Conservation (phyloP, 208 protist genomes). For the Phytomonas sp. region DNA sequence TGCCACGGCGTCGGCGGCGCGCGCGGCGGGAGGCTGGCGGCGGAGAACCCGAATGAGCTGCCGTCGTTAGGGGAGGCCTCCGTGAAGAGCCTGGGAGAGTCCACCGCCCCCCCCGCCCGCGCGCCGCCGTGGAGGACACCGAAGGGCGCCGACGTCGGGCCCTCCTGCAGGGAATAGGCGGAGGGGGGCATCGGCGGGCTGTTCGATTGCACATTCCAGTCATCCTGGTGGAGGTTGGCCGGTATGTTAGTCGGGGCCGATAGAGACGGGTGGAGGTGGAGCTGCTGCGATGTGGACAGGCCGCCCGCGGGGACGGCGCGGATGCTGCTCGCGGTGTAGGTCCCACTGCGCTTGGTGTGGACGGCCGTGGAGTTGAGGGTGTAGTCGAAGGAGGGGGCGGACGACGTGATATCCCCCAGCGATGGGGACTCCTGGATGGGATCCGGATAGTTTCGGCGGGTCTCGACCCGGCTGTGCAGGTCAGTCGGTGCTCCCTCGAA, state of each 20-base stretch:
- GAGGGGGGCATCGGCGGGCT: conserved; percentile 2
- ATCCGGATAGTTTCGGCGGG: conserved; percentile 48
- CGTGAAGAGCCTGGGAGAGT: no score
- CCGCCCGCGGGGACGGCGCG: conserved; percentile 5
- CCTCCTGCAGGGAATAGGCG: no score
- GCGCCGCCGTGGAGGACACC: no score
- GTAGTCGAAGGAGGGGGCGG: no score
- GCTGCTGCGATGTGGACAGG: background rate
- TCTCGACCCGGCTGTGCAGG: conserved; percentile 12
- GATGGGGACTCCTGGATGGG: conserved; percentile 23
- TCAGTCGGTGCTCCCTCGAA: conserved; percentile 10
- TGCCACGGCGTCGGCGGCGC: background rate
- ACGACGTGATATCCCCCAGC: background rate
- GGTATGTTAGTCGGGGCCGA: background rate
- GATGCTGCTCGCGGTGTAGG: background rate
- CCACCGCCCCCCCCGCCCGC: no score
- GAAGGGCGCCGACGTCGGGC: no score
- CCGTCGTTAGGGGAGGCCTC: no score
- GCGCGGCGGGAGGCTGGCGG: conserved; percentile 7
- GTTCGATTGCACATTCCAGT: conserved; percentile 8
- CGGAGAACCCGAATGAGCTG: background rate
- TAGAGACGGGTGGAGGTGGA: no score
- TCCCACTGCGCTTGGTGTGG: background rate
- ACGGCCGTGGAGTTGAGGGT: no score
- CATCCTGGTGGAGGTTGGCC: background rate